Base-by-base conservation (phyloP, 768 basidiomycete species). In the Mycena amicta region DNA sequence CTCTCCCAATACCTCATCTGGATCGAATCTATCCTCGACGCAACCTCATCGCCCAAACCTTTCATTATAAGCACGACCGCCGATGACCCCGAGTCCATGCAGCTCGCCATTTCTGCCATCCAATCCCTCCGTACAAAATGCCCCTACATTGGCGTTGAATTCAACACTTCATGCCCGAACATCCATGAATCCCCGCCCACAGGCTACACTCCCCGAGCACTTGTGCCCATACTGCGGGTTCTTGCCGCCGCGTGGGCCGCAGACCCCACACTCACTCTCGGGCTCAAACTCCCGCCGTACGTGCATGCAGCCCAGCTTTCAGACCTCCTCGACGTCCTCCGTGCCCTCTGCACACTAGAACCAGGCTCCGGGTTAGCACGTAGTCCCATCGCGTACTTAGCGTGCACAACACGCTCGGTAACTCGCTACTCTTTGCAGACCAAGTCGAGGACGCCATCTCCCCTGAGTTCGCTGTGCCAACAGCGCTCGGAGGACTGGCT, bases 121-220 rank as follows among this genome's bases (percentile, higher is more conserved):
- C 88, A 87, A 66, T 66, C 52, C 2, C 77, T 92, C 12, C 85
- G 90, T n/a, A 31, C 60, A n/a, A 72, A 70, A 50, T 23, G 61
- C 18, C 51, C 54, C 25, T 27, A 40, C 26, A 75, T 94, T 59
- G 92, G 82, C 15, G 73, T 92, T 65, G 93, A 95, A 71, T 77
- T 93, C 67, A 95, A 95, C 71, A 86, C 90, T 0, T 89, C 87
- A 39, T 95, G 93, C 63, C 93, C 93, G 3, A 95, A 95, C 69
- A 89, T 93, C 63, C 72, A 71, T 11, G 74, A 77, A 25, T 67
- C 80, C 3, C 81, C 89, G 0, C 90, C 90, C 0, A 80, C 86
- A 22, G 83, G 89, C 11, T 93, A 94, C 72, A 71, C 80, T 37
- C 78, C 85, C 51, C 45, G 73, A 1, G 71, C 76, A 1, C 80